These are phyloP conservation scores for Misopates orontium DNA, from an alignment of 257 asterid genomes.

Conservation along the genomic window DNA sequence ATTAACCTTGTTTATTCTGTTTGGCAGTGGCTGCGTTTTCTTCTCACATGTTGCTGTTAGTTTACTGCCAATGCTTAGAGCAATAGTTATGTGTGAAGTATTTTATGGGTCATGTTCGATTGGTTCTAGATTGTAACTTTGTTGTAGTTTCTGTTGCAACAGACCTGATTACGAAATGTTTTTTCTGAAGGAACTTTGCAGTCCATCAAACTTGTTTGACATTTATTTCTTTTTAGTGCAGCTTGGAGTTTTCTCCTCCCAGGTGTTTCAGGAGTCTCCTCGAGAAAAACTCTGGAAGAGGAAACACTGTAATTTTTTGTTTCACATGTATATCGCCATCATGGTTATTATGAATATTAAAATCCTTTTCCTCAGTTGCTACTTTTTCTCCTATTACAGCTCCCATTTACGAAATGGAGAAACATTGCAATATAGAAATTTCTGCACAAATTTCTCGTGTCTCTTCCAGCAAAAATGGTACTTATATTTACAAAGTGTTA, in stretches of 20 bases:
- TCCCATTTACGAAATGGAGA: conserved; percentile 92
- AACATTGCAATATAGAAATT: conserved; percentile 94
- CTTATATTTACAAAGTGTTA: conserved; percentile 21
- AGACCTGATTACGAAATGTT: conserved; percentile 4
- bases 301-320: conserved; percentile 66
- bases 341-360: conserved; percentile 23
- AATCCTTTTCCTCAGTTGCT: conserved; percentile 33
- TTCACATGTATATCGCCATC: conserved; percentile 10
- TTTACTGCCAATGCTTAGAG: background rate
- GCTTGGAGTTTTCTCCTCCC: conserved; percentile 99
- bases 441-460: conserved; percentile 84
- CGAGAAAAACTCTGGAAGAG: conserved; percentile 89
- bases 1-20: background rate
- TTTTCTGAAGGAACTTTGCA: conserved; percentile 17
- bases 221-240: conserved; percentile 40
- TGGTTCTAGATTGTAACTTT: conserved; percentile 7
- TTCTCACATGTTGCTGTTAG: background rate
- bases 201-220: conserved; percentile 24
- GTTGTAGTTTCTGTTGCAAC: background rate
- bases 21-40: background rate
- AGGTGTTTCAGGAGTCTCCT: conserved; percentile 96
- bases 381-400: conserved; percentile 54
- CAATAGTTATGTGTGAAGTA: background rate
- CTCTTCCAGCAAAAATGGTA: conserved; percentile 74
- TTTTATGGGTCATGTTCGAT: background rate